phyloP scores from a whole-genome alignment of 2,329 filamentous ascomycete species.

The Diaporthe ilicicola region DNA sequence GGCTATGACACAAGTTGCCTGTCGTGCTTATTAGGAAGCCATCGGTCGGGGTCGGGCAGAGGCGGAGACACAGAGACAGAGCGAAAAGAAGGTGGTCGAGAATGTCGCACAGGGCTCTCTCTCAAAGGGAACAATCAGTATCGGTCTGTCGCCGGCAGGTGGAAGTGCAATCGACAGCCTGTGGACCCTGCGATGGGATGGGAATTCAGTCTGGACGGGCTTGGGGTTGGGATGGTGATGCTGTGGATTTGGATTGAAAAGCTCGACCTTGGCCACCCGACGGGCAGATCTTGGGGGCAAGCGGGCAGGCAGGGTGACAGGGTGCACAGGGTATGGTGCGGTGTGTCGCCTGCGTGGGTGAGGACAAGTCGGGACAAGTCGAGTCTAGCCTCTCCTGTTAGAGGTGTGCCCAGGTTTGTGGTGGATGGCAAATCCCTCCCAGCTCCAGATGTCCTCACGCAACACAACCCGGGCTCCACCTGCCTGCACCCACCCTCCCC shows the following conservation, averaged over 20 bases:
- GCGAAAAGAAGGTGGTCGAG: conserved; percentile 1
- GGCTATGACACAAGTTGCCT: conserved; percentile 27
- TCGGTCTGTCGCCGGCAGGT: background rate
- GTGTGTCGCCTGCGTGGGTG: background rate
- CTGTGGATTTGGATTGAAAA: conserved; percentile 28
- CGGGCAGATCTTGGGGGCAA: conserved; percentile 18
- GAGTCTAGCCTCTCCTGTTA: conserved; percentile 18
- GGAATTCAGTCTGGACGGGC: conserved; percentile 5
- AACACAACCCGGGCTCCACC: background rate
- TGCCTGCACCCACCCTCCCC: background rate
- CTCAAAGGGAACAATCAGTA: no score
- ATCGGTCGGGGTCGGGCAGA: conserved; percentile 22
- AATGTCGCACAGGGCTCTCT: conserved; percentile 8
- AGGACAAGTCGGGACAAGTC: conserved; percentile 13
- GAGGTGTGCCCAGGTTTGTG: background rate
- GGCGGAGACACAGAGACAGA: background rate
- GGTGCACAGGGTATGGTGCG: conserved; percentile 6
- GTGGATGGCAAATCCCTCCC: conserved; percentile 7
- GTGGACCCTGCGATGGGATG: conserved; percentile 19
- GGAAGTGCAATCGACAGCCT: background rate
- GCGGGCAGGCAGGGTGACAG: background rate
- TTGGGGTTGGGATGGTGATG: conserved; percentile 24
- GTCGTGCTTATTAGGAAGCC: conserved; percentile 29
- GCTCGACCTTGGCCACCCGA: conserved; percentile 21
- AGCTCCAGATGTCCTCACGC: background rate